Conservation (phyloP, 306 rosid genomes). For the Dalbergia cochinchinensis region DNA sequence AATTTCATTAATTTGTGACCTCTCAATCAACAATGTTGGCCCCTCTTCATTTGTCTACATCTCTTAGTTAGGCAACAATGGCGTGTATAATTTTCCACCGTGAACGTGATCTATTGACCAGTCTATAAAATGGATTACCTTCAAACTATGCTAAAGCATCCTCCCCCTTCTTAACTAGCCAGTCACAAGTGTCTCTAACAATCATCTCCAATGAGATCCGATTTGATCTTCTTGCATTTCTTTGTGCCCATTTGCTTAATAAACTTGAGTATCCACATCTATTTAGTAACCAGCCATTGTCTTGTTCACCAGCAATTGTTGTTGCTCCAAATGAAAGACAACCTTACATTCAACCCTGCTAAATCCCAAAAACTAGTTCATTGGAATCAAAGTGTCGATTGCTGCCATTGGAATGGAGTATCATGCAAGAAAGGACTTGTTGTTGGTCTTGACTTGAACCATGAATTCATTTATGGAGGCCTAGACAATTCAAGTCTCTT, state of each 20-base stretch:
- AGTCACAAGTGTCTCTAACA: neutral
- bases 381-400: conserved; percentile 33
- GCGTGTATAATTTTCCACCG: no score
- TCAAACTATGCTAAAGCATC: neutral
- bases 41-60: no score
- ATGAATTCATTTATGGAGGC: no score
- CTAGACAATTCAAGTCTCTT: no score
- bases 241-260: neutral
- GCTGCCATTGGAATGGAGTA: no score
- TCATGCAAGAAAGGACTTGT: no score
- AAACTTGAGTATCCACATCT: neutral
- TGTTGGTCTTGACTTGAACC: no score
- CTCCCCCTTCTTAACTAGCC: neutral
- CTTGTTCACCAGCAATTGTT: conserved; percentile 41
- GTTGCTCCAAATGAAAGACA: conserved; percentile 46
- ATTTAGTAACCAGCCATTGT: conserved; percentile 37
- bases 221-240: neutral
- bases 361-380: conserved; percentile 23
- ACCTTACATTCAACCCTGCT: neutral
- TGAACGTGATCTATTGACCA: neutral
- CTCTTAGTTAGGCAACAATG: no score
- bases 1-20: no score
- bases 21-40: no score
- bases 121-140: neutral
- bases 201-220: neutral